phyloP scores from a whole-genome alignment of 768 basidiomycete species.

The Antrodiella citrinella region DNA sequence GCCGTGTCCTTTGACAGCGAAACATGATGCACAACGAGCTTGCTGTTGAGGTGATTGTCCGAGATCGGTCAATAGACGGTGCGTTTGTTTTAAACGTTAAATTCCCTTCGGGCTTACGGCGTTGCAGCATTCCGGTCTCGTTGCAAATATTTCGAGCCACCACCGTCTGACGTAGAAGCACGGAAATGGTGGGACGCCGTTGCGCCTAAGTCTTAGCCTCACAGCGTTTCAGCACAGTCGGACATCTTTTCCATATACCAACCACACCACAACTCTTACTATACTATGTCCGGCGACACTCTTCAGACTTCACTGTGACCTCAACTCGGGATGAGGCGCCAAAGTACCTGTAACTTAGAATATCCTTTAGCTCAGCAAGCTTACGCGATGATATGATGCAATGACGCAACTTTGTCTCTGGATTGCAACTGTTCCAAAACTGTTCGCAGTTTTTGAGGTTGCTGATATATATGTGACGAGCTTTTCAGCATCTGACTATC shows the following conservation, averaged over 20 bases:
- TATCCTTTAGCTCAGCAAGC: no score
- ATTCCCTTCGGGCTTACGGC: constrained; percentile 1
- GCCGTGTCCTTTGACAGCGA: constrained; percentile 33
- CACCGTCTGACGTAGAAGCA: constrained; percentile 48
- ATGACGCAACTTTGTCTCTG: constrained; percentile 3
- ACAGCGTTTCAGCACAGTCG: no score
- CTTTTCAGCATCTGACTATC: no score
- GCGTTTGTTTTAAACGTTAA: constrained; percentile 16
- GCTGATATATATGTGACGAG: no score
- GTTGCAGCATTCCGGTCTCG: constrained; percentile 64
- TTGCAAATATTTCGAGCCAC: constrained; percentile 73
- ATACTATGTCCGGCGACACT: no score
- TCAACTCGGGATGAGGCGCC: no score
- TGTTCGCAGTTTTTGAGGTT: no score
- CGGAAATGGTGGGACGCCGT: constrained; percentile 48
- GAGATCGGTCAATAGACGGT: constrained; percentile 67
- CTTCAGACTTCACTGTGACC: no score
- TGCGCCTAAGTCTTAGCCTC: no score
- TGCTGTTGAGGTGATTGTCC: constrained; percentile 62
- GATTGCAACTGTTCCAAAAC: background rate
- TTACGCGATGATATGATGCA: background rate
- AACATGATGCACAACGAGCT: constrained; percentile 73
- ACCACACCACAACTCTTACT: no score
- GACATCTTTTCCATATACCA: no score
- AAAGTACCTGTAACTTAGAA: no score